Conservation (phyloP, 2,329 filamentous ascomycete species). For the Aschersonia sp. region DNA sequence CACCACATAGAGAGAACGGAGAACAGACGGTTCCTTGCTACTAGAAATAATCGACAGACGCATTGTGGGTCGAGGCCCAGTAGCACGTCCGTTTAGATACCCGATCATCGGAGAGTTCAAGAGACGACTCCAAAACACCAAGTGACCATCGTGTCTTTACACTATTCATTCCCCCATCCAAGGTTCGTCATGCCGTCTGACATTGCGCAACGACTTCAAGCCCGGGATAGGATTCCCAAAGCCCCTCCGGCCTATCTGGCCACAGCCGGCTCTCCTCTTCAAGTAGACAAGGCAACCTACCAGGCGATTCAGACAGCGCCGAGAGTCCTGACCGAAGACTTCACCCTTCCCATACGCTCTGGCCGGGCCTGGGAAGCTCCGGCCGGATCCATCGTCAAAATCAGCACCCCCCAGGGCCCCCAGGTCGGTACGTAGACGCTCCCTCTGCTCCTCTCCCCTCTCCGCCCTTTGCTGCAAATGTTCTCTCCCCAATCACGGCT, state of each 20-base stretch:
- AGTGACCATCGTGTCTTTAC: too few species aligned
- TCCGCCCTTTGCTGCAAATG: too few species aligned
- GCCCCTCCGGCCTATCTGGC: constrained; percentile 35
- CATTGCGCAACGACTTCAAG: constrained; percentile 17
- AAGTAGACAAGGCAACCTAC: constrained; percentile 36
- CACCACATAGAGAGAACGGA: too few species aligned
- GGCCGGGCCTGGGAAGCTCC: constrained; percentile 60
- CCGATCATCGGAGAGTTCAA: too few species aligned
- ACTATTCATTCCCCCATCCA: not conserved
- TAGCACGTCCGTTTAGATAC: too few species aligned
- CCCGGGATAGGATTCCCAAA: constrained; percentile 28
- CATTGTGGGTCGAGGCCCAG: too few species aligned
- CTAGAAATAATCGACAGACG: too few species aligned
- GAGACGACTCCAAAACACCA: too few species aligned
- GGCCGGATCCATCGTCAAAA: constrained; percentile 52
- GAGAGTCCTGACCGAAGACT: constrained; percentile 29
- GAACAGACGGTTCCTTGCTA: too few species aligned
- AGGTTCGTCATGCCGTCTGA: not conserved
- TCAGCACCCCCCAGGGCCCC: constrained; percentile 62
- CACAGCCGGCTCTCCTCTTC: constrained; percentile 25
- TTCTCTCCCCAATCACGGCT: too few species aligned
- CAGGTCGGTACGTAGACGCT: constrained; percentile 43
- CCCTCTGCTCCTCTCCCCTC: not conserved
- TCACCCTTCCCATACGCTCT: constrained; percentile 58
- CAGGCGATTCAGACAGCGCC: constrained; percentile 40